Percentiles rank a stretch among this genome's conserved stretches.
Conservation (phyloP, 192 early-diverging fungal genomes). For the Borealophlyctis nickersoniae region DNA sequence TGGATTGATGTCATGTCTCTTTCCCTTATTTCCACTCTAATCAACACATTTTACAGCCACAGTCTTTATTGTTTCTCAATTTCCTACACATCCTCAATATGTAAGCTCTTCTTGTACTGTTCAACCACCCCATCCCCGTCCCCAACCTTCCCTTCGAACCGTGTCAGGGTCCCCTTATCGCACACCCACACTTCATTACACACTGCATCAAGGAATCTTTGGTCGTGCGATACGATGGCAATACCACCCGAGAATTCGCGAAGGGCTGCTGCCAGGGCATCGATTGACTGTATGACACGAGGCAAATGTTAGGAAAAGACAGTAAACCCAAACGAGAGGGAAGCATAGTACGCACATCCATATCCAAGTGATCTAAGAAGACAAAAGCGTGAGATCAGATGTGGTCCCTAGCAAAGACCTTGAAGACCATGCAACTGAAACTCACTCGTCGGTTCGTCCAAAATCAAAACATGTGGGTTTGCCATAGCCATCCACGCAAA, state of each 20-base stretch:
- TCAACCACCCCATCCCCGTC: constrained; percentile 46
- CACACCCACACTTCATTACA: constrained; percentile 95
- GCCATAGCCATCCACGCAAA: constrained; percentile 52
- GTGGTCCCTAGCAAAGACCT: neutral
- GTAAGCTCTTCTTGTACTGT: constrained; percentile 42
- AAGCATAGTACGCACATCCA: constrained; percentile 26
- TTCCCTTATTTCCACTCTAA: too few relatives aligned
- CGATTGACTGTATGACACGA: constrained; percentile 62
- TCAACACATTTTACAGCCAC: too few relatives aligned
- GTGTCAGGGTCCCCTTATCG: constrained; percentile 71
- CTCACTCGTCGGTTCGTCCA: constrained; percentile 73
- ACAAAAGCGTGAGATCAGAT: constrained; percentile 18
- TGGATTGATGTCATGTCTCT: too few relatives aligned
- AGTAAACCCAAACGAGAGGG: neutral
- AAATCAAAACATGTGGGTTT: constrained; percentile 54
- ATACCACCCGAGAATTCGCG: constrained; percentile 90
- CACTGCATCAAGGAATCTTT: constrained; percentile 75
- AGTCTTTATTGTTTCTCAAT: too few relatives aligned
- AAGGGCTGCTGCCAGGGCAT: constrained; percentile 85
- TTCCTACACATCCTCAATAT: constrained; percentile 21
- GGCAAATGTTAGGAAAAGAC: neutral
- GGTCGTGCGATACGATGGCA: constrained; percentile 85
- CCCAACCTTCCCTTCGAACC: constrained; percentile 71
- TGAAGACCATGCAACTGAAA: constrained; percentile 12
- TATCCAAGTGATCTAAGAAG: constrained; percentile 56